Conservation (phyloP, 1,139 yeast species). For the Yamadazyma dushanensis region DNA sequence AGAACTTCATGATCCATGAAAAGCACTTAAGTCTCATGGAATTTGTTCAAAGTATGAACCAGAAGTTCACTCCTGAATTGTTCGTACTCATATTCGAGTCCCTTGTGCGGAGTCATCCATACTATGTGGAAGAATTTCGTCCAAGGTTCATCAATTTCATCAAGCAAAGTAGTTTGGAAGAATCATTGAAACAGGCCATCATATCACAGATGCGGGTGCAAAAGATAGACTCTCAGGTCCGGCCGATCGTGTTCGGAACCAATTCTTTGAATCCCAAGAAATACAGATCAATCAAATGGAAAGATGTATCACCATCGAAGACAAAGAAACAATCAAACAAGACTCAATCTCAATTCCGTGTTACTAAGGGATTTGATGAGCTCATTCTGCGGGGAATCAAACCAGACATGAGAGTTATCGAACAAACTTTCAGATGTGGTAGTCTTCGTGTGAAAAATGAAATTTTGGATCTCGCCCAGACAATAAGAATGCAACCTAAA, state of each 20-base stretch:
- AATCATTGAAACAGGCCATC: constrained; percentile 4
- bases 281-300: constrained; percentile 17
- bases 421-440: constrained; percentile 33
- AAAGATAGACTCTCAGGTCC: constrained; percentile 28
- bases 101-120: constrained; percentile 37
- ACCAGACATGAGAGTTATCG: constrained; percentile 34
- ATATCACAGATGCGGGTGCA: constrained; percentile 19
- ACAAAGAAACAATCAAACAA: neutral
- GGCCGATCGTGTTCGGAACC: constrained; percentile 28
- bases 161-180: constrained; percentile 5
- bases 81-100: constrained; percentile 23
- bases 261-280: constrained; percentile 16
- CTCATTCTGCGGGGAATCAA: constrained; percentile 34
- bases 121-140: constrained; percentile 28
- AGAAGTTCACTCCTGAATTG: constrained; percentile 2
- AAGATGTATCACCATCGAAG: constrained; percentile 6
- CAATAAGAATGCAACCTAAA: constrained; percentile 15
- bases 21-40: constrained; percentile 28
- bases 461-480: constrained; percentile 22
- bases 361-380: constrained; percentile 36
- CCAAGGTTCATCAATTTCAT: constrained; percentile 27
- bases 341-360: constrained; percentile 32
- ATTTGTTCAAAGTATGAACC: constrained; percentile 22
- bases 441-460: constrained; percentile 19
- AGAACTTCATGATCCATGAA: constrained; percentile 24